phyloP scores from a whole-genome alignment of 192 early-diverging fungal species.

The Linnemannia elongata region DNA sequence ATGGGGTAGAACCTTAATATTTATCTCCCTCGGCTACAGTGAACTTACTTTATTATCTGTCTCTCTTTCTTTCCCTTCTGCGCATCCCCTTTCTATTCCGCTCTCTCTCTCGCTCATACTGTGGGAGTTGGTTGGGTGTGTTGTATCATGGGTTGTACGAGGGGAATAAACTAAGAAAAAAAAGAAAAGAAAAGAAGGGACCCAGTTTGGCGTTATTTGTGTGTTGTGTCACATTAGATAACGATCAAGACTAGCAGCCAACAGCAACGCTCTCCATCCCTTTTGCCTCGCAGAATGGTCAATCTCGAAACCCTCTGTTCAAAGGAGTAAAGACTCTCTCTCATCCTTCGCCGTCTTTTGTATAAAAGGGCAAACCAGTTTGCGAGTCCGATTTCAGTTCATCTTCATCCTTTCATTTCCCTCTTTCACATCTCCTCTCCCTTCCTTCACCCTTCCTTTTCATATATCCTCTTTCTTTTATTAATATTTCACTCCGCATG shows the following conservation, averaged over 20 bases:
- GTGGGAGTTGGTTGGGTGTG: not conserved
- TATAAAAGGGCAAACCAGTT: not conserved
- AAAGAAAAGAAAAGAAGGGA: too few relatives aligned
- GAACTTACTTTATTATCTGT: not conserved
- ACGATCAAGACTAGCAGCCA: slow-evolving; percentile 7
- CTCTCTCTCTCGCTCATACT: not conserved
- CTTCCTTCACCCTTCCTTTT: too few relatives aligned
- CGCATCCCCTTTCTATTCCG: not conserved
- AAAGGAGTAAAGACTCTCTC: not conserved
- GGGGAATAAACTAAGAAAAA: too few relatives aligned
- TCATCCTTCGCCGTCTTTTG: too few relatives aligned
- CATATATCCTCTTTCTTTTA: too few relatives aligned
- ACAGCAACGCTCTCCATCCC: not conserved
- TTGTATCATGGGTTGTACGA: not conserved
- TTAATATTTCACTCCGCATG: not conserved
- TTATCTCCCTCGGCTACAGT: not conserved
- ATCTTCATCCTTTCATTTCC: not conserved
- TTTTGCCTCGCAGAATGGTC: not conserved
- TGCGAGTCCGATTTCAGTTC: not conserved
- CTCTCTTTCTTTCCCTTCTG: not conserved
- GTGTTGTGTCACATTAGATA: slow-evolving; percentile 25
- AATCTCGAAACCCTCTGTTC: not conserved
- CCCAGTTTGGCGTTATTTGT: not conserved
- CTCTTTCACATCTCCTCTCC: too few relatives aligned
- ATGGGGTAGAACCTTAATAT: not conserved